Percentiles rank a stretch among this genome's conserved stretches.
phyloP scores from a whole-genome alignment of 2,329 filamentous ascomycete species.

The Trichoderma brevicompactum region DNA sequence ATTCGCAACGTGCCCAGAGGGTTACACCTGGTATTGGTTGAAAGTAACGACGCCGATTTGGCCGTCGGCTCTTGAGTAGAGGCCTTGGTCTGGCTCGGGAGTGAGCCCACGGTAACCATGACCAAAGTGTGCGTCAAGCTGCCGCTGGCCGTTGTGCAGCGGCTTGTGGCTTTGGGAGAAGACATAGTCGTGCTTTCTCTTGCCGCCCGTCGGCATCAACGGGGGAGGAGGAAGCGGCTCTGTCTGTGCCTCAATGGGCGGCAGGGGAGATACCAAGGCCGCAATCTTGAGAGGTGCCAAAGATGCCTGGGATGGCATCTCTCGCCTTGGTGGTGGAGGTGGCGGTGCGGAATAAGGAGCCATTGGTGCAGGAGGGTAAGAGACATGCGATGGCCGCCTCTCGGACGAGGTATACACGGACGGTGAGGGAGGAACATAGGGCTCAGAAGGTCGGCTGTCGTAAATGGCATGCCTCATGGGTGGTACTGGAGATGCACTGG shows the following conservation, averaged over 20 bases:
- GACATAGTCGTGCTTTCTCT: constrained; percentile 46
- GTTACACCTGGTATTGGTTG: constrained; percentile 36
- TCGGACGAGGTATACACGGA: constrained; percentile 40
- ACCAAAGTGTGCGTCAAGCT: constrained; percentile 41
- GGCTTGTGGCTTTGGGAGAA: constrained; percentile 41
- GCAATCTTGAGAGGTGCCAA: constrained; percentile 47
- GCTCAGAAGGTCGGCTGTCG: constrained; percentile 46
- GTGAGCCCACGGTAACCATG: constrained; percentile 34
- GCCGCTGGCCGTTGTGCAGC: constrained; percentile 46
- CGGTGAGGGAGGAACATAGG: constrained; percentile 46
- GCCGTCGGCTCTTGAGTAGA: constrained; percentile 45
- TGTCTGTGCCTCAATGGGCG: constrained; percentile 44
- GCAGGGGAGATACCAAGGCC: constrained; percentile 42
- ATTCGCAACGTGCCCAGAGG: neutral
- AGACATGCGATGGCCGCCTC: constrained; percentile 40
- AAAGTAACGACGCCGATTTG: constrained; percentile 40
- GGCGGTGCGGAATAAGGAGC: constrained; percentile 38
- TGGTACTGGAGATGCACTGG: constrained; percentile 40
- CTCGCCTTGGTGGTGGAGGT: constrained; percentile 31
- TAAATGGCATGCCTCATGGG: constrained; percentile 43
- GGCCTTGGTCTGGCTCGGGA: constrained; percentile 40
- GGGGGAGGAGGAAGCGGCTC: constrained; percentile 38
- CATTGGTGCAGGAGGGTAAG: constrained; percentile 35
- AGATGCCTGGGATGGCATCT: constrained; percentile 33
- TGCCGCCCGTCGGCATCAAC: constrained; percentile 39